Percentiles rank a stretch among this genome's conserved stretches.
These are phyloP conservation scores for Camellia lanceoleosa DNA, from an alignment of 148 eudicot species.

Conservation along the genomic window DNA sequence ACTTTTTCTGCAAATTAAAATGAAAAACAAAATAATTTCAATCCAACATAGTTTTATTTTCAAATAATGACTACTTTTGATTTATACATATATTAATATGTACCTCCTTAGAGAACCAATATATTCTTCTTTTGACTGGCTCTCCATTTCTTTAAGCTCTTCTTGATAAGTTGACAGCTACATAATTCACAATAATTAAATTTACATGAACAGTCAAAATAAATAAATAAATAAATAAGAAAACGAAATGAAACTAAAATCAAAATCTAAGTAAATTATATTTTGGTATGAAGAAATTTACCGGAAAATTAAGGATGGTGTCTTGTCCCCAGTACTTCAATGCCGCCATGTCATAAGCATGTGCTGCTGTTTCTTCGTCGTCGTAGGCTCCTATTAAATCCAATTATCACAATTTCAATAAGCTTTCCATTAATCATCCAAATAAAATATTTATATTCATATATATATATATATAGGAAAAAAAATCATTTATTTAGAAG, in stretches of 20 bases:
- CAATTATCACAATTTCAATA: conserved; percentile 5
- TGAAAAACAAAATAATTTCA: neutral
- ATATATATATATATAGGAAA: no score
- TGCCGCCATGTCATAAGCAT: conserved; percentile 91
- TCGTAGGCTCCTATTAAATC: conserved; percentile 71
- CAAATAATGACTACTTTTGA: neutral
- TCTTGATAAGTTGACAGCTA: conserved; percentile 61
- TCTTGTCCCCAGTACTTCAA: conserved; percentile 86
- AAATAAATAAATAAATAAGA: neutral
- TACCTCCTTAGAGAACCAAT: conserved; percentile 78
- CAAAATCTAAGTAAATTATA: neutral
- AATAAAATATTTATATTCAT: neutral
- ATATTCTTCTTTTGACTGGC: conserved; percentile 74
- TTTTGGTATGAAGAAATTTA: conserved; percentile 19
- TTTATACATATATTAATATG: neutral
- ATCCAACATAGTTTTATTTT: neutral
- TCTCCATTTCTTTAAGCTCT: conserved; percentile 68
- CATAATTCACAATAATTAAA: neutral
- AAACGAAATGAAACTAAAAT: neutral
- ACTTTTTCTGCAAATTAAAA: conserved; percentile 58
- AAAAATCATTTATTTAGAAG: neutral
- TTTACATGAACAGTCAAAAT: neutral
- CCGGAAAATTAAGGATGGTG: conserved; percentile 76
- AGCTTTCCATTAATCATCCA: neutral
- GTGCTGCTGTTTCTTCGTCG: conserved; percentile 83